phyloP scores from a whole-genome alignment of 345 rosid species.

The Populus alba region DNA sequence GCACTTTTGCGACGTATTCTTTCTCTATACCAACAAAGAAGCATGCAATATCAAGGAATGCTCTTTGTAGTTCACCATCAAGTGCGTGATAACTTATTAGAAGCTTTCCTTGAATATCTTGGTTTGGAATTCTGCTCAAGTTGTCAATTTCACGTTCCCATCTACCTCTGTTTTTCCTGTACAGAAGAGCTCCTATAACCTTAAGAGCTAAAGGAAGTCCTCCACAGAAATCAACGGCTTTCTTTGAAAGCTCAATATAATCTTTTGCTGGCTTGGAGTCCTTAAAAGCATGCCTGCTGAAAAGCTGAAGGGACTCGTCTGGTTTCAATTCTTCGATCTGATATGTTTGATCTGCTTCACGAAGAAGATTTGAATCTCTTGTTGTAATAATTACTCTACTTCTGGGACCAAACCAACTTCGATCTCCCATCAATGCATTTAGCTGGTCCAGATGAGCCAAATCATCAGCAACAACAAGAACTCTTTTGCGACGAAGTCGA shows the following conservation, averaged over 20 bases:
- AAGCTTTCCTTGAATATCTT: too few species aligned
- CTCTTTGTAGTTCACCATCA: accelerated
- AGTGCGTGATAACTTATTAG: too few species aligned
- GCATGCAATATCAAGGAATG: too few species aligned
- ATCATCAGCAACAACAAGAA: constrained; percentile 19
- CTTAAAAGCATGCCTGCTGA: constrained; percentile 8
- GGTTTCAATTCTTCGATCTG: background rate
- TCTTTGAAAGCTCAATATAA: background rate
- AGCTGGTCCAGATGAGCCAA: background rate
- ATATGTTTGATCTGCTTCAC: background rate
- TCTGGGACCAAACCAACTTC: background rate
- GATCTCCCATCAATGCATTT: constrained; percentile 1
- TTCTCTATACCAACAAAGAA: too few species aligned
- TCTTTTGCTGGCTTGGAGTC: background rate
- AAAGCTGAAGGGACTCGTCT: background rate
- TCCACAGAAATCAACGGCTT: background rate
- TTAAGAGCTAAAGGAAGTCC: constrained; percentile 15
- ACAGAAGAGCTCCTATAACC: constrained; percentile 7
- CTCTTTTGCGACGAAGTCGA: background rate
- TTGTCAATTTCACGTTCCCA: background rate
- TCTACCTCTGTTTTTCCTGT: background rate
- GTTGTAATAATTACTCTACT: constrained; percentile 13
- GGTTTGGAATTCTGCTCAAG: too few species aligned
- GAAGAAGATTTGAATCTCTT: background rate
- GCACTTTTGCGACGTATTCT: too few species aligned